These are phyloP conservation scores for Stachybotrys echinatus DNA, from an alignment of 2,329 filamentous ascomycete species.

Conservation along the genomic window DNA sequence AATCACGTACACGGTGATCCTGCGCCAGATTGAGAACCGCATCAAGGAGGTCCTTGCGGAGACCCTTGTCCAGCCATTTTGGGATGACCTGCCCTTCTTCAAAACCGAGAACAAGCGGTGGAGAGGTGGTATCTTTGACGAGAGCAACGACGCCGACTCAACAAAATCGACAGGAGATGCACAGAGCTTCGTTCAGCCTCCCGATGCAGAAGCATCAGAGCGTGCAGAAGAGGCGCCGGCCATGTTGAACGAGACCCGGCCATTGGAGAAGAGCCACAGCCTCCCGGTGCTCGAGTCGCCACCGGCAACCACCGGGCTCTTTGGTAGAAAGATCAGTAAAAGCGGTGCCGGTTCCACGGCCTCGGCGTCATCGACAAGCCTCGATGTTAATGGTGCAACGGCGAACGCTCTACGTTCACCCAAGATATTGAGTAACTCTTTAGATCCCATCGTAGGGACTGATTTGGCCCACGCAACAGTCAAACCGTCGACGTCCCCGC, in stretches of 20 bases:
- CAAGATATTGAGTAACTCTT: conserved; percentile 37
- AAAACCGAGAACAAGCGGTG: conserved; percentile 72
- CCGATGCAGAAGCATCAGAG: conserved; percentile 43
- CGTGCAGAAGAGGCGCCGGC: conserved; percentile 36
- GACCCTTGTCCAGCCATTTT: conserved; percentile 86
- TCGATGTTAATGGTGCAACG: conserved; percentile 38
- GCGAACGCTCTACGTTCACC: conserved; percentile 28
- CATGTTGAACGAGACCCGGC: conserved; percentile 32
- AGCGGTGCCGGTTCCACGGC: conserved; percentile 21
- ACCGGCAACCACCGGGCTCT: conserved; percentile 33
- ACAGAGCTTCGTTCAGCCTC: conserved; percentile 24
- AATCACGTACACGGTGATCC: conserved; percentile 88
- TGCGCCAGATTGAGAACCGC: conserved; percentile 88
- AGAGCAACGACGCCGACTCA: conserved; percentile 32
- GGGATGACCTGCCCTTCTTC: conserved; percentile 93
- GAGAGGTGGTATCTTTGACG: conserved; percentile 77
- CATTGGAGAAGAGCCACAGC: conserved; percentile 52
- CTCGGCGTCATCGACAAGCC: conserved; percentile 40
- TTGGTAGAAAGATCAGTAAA: conserved; percentile 43
- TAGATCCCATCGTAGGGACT: conserved; percentile 61
- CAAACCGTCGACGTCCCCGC: conserved; percentile 48
- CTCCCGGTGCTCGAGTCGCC: conserved; percentile 36
- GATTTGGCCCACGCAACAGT: conserved; percentile 63
- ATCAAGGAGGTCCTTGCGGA: conserved; percentile 94
- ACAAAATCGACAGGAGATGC: background rate